Evolutionary conservation across 2,329 filamentous ascomycete species (phyloP), one percentile per base, ranked within the genome.

Genomic region (Pseudogymnoascus sp.): DNA sequence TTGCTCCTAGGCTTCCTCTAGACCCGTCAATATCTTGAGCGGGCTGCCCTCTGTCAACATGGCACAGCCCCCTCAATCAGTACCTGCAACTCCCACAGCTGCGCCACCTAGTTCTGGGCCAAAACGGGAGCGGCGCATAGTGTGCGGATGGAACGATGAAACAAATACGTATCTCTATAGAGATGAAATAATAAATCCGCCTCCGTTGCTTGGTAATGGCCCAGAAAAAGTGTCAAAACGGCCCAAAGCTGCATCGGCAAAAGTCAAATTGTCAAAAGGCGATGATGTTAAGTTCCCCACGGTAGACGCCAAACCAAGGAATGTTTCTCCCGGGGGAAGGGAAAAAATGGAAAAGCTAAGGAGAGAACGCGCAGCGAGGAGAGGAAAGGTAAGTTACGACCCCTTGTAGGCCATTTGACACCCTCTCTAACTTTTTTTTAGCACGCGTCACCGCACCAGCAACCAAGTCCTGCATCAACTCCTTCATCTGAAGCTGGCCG

Each of bases 11-110:
- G 27, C 8, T 18, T 55, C 45, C 27, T 25, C 42, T 3, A 48
- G 1, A 13, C 29, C 9, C 29, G 4, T 55, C 15, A 48, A 13
- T 48, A 55, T 6, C 12, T 15, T 55, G 29, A 7, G 29, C 15
- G 48, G 48, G 48, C 10, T 55, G 48, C 48, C 48, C 48, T 55
- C 48, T 55, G 48, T 35, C 48, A 55, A 33, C 48, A 55, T 55
- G 48, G 48, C 48, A 55, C 48, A 55, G 48, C 29, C 48, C 48
- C 5, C 48, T 55, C 48, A 55, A 9, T 13, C 48, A 33, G 48
- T 33, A 12, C 13, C 48, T 10, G 29, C 33, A 15, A 8, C 21
- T 55, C 48, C 48, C 9, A 21, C 29, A 8, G 29, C 48, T 33
- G 48, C 18, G 8, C 15, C 48, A 29, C 48, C 48, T 18, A 5